Conservation (phyloP, 129 eudicot genomes). For the Artemisia annua region DNA sequence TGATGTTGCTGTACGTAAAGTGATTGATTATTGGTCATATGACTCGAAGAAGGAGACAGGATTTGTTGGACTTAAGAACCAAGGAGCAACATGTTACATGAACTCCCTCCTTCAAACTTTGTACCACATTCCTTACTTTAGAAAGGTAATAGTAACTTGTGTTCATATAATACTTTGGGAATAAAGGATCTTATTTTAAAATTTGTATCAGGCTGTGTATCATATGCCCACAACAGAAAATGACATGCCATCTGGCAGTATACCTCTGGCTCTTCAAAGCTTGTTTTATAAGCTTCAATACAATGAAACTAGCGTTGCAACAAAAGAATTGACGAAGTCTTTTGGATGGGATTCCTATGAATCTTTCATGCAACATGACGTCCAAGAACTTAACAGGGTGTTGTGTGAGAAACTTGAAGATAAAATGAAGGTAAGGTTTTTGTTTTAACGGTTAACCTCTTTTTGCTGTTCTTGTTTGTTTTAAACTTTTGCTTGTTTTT, state of each 20-base stretch:
- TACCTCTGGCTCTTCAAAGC: constrained; percentile 94
- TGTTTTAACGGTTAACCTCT: neutral
- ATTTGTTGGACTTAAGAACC: constrained; percentile 93
- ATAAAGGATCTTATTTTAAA: constrained; percentile 28
- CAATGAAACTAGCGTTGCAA: constrained; percentile 86
- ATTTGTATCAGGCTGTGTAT: constrained; percentile 83
- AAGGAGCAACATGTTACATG: constrained; percentile 99
- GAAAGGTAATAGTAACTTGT: constrained; percentile 53
- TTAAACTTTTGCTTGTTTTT: constrained; percentile 28
- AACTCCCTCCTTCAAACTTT: constrained; percentile 88
- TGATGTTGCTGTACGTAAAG: constrained; percentile 86
- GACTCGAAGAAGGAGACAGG: constrained; percentile 99
- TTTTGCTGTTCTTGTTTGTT: constrained; percentile 7
- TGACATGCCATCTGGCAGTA: constrained; percentile 88
- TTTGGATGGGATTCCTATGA: constrained; percentile 99
- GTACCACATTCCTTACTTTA: constrained; percentile 93
- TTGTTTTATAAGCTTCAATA: constrained; percentile 95
- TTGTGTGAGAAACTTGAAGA: constrained; percentile 96
- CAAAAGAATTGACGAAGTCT: constrained; percentile 92
- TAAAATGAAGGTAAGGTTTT: constrained; percentile 84
- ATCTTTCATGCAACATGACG: constrained; percentile 99
- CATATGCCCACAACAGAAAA: constrained; percentile 99
- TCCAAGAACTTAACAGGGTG: constrained; percentile 94
- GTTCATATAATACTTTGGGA: constrained; percentile 1
- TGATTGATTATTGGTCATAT: constrained; percentile 80